Evolutionary conservation across 169 alveolate genomes (phyloP).

Genomic region (Eimeria necatrix): DNA sequence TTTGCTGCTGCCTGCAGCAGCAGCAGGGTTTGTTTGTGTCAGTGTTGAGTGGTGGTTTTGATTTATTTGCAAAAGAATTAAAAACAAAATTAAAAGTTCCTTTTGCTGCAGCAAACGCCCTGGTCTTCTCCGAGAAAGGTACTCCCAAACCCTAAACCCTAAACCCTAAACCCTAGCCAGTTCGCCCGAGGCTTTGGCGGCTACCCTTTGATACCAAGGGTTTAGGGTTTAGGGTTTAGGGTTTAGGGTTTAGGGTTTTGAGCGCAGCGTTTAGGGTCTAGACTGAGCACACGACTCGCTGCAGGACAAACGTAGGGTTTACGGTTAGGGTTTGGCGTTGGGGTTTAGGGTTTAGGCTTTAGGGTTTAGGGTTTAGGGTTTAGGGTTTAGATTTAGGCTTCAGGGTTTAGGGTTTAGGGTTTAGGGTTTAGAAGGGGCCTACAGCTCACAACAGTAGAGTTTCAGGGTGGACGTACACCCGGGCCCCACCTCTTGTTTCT

Average conservation of each 20-base stretch:
- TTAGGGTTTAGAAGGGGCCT: background rate
- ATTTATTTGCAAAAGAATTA: background rate
- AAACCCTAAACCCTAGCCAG: too few relatives aligned
- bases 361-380: slow-evolving; percentile 20
- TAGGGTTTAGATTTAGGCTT: slow-evolving; percentile 3
- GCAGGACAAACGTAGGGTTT: too few relatives aligned
- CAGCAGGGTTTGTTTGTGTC: background rate
- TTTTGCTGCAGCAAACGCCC: slow-evolving; percentile 30
- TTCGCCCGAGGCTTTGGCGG: background rate
- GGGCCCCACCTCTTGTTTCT: too few relatives aligned
- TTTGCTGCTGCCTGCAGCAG: background rate
- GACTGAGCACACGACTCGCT: too few relatives aligned
- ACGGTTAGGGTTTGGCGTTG: too few relatives aligned
- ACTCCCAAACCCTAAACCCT: background rate
- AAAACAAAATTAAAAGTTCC: background rate
- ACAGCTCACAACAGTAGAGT: too few relatives aligned
- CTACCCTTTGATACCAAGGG: too few relatives aligned
- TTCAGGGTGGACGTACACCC: too few relatives aligned
- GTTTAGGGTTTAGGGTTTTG: too few relatives aligned
- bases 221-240: too few relatives aligned
- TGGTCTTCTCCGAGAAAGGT: slow-evolving; percentile 1
- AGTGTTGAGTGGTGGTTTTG: slow-evolving; percentile 31
- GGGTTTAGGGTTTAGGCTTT: background rate
- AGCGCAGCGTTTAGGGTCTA: too few relatives aligned
- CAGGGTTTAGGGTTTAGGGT: background rate